Evolutionary conservation across 78 protist species (phyloP).

Genomic region (Isochrysis galbana): DNA sequence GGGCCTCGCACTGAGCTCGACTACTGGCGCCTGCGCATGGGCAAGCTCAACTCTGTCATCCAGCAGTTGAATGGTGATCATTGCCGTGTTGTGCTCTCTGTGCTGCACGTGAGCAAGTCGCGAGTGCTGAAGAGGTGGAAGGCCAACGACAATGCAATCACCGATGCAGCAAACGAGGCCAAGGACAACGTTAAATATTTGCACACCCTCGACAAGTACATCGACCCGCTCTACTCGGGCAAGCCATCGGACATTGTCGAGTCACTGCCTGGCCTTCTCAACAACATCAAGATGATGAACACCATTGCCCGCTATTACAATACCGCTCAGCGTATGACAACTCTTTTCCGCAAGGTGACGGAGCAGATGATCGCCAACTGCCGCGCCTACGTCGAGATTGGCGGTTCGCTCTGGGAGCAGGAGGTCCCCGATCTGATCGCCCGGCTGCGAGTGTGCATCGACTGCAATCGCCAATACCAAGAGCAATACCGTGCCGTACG

Average conservation of each 20-base stretch:
- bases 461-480: slow-evolving; percentile 50
- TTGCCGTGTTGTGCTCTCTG: slow-evolving; percentile 32
- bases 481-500: slow-evolving; percentile 18
- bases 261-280: slow-evolving; percentile 56
- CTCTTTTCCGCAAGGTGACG: slow-evolving; percentile 65
- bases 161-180: slow-evolving; percentile 61
- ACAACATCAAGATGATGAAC: slow-evolving; percentile 59
- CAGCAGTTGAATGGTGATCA: slow-evolving; percentile 48
- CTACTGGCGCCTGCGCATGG: slow-evolving; percentile 72
- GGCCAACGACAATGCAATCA: slow-evolving; percentile 19
- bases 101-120: slow-evolving; percentile 33
- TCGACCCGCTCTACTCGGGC: slow-evolving; percentile 64
- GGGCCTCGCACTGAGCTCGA: no score
- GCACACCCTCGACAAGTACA: slow-evolving; percentile 54
- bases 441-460: slow-evolving; percentile 12
- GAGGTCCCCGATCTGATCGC: no score
- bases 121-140: slow-evolving; percentile 45
- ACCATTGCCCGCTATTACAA: slow-evolving; percentile 67
- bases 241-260: slow-evolving; percentile 40
- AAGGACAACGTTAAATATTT: slow-evolving; percentile 76
- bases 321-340: slow-evolving; percentile 61
- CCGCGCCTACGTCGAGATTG: slow-evolving; percentile 11
- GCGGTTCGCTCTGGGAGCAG: no score
- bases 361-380: slow-evolving; percentile 66
- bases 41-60: slow-evolving; percentile 62